Percentiles rank a stretch among this genome's conserved stretches.
Conservation (phyloP, 2,329 filamentous ascomycete genomes). For the Epichloe brachyelytri region DNA sequence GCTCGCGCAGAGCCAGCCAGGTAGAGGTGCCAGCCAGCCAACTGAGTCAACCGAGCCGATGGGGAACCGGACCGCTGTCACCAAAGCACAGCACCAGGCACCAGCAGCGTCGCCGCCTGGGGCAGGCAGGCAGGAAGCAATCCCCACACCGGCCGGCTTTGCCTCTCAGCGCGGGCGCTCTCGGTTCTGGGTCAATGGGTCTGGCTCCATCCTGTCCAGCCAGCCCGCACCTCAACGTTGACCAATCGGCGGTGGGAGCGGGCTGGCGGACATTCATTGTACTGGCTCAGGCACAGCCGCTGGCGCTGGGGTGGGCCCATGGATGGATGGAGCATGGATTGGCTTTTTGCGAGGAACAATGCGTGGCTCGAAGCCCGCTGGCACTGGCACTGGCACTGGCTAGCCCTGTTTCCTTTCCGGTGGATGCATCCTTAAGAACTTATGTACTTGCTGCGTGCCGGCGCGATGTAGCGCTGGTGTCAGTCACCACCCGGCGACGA, state of each 20-base stretch:
- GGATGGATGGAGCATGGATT: not conserved
- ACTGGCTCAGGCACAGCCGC: conserved; percentile 1
- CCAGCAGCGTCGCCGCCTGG: not conserved
- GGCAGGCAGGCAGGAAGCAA: not conserved
- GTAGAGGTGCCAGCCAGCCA: not conserved
- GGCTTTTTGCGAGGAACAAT: not conserved
- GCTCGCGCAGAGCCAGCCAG: not conserved
- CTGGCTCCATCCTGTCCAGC: not conserved
- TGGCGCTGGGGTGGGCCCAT: not conserved
- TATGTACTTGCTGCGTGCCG: too few species aligned
- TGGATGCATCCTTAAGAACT: too few species aligned
- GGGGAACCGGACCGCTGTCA: not conserved
- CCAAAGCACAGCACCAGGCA: not conserved
- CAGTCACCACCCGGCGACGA: too few species aligned
- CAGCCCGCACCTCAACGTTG: too few species aligned
- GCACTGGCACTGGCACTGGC: too few species aligned
- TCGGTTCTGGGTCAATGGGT: not conserved
- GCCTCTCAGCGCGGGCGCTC: not conserved
- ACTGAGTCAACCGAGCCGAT: too few species aligned
- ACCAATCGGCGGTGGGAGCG: not conserved
- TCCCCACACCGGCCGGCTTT: not conserved
- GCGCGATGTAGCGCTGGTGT: too few species aligned
- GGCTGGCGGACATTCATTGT: not conserved
- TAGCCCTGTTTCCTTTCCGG: too few species aligned
- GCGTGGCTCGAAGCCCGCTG: not conserved